A percentile compares a stretch with the other conserved stretches of the same genome.
Conservation (phyloP, 371 early-diverging fungal genomes). For the Dinochytrium kinnereticum region DNA sequence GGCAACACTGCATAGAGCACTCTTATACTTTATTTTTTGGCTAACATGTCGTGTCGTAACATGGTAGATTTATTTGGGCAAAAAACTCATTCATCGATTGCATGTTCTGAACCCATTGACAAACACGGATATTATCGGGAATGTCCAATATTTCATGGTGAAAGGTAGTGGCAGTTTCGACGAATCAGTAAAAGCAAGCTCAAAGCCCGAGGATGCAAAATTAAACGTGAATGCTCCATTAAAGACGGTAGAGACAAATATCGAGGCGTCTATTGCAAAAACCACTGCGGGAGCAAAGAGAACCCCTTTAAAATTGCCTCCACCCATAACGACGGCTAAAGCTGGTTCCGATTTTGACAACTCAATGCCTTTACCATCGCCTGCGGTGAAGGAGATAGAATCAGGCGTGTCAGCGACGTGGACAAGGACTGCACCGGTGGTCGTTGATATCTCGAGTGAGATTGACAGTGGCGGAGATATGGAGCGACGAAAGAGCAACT, state of each 20-base stretch:
- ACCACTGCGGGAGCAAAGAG: background rate
- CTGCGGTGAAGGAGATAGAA: conserved; percentile 44
- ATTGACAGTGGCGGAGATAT: conserved; percentile 25
- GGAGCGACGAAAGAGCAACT: background rate
- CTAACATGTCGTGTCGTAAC: no score
- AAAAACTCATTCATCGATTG: conserved; percentile 62
- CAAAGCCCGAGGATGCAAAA: conserved; percentile 15
- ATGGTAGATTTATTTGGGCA: conserved; percentile 51
- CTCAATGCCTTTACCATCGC: conserved; percentile 28
- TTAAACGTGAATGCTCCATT: no score
- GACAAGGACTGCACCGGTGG: conserved; percentile 42
- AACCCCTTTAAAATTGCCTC: background rate
- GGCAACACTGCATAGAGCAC: no score
- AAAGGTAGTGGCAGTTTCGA: no score
- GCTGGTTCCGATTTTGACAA: background rate
- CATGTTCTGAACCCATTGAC: conserved; percentile 68
- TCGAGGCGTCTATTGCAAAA: no score
- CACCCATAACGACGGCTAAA: background rate
- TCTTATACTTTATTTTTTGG: no score
- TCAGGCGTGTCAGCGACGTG: conserved; percentile 30
- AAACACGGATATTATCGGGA: conserved; percentile 68
- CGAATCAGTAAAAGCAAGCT: background rate
- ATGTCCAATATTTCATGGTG: conserved; percentile 63
- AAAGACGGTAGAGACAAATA: no score
- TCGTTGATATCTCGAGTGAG: conserved; percentile 38